Conservation (phyloP, 345 rosid species). For the Eucalyptus regnans region DNA sequence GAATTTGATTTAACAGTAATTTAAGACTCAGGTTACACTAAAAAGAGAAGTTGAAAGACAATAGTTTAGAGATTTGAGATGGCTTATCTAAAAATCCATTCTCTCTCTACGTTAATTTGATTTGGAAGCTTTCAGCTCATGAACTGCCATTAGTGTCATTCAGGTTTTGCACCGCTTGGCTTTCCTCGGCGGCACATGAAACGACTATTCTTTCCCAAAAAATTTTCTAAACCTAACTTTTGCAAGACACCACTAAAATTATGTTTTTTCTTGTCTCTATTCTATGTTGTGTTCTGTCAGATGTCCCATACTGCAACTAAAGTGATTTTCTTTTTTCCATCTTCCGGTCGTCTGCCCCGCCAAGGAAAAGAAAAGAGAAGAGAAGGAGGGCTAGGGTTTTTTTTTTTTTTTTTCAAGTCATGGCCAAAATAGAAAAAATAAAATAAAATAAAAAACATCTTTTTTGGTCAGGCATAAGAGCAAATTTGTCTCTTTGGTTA, state of each 20-base stretch:
- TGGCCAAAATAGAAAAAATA: not conserved
- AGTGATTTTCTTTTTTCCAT: not conserved
- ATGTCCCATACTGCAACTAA: not conserved
- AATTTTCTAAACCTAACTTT: not conserved
- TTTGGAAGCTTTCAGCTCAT: not conserved
- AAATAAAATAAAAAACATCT: not conserved
- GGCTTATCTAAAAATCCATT: not conserved
- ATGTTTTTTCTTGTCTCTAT: not conserved
- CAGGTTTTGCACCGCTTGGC: not conserved
- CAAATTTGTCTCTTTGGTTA: not conserved
- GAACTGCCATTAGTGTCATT: not conserved
- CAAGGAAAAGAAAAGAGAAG: not conserved
- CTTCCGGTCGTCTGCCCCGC: not conserved
- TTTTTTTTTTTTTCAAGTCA: not conserved
- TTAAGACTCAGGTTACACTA: too few relatives aligned
- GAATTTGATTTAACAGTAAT: too few relatives aligned
- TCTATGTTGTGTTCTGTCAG: not conserved
- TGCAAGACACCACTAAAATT: not conserved
- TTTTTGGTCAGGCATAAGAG: not conserved
- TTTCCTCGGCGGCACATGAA: not conserved
- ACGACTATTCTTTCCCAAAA: not conserved
- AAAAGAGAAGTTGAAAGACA: not conserved
- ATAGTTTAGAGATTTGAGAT: fast-evolving
- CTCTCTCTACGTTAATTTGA: not conserved
- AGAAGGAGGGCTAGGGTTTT: not conserved